phyloP scores from a whole-genome alignment of 257 asterid genomes.

The Capsicum baccatum region DNA sequence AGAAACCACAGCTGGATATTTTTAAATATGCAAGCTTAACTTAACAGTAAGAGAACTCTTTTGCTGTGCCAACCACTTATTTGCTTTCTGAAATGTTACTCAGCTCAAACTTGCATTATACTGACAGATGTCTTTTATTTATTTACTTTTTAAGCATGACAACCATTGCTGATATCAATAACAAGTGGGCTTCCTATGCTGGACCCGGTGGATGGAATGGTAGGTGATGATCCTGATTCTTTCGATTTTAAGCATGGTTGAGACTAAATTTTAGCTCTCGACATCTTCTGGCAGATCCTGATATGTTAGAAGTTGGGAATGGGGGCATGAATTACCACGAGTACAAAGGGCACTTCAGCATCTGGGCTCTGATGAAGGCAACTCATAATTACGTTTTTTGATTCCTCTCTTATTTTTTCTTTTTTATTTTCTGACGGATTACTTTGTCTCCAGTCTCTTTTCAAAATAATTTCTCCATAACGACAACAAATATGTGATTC shows the following conservation, averaged over 20 bases:
- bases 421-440: neutral
- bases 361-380: slow-evolving; percentile 99
- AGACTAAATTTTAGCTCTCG: neutral
- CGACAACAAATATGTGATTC: neutral
- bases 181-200: slow-evolving; percentile 97
- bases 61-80: neutral
- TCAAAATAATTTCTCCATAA: neutral
- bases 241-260: neutral
- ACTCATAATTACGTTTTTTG: slow-evolving; percentile 4
- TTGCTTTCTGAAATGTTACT: slow-evolving; percentile 12
- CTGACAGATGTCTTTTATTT: neutral
- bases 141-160: slow-evolving; percentile 70
- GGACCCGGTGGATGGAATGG: slow-evolving; percentile 99
- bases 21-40: neutral
- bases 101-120: neutral
- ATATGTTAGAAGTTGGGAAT: slow-evolving; percentile 97
- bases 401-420: neutral
- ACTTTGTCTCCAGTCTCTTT: neutral
- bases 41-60: slow-evolving; percentile 11
- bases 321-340: slow-evolving; percentile 91
- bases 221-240: slow-evolving; percentile 39
- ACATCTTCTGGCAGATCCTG: slow-evolving; percentile 73
- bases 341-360: slow-evolving; percentile 92
- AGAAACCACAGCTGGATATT: neutral
- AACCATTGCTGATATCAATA: slow-evolving; percentile 83